Evolutionary conservation across 1,284 basidiomycete genomes (phyloP), one percentile per base, ranked within the genome.

Genomic region (Rhodotorula sp.): DNA sequence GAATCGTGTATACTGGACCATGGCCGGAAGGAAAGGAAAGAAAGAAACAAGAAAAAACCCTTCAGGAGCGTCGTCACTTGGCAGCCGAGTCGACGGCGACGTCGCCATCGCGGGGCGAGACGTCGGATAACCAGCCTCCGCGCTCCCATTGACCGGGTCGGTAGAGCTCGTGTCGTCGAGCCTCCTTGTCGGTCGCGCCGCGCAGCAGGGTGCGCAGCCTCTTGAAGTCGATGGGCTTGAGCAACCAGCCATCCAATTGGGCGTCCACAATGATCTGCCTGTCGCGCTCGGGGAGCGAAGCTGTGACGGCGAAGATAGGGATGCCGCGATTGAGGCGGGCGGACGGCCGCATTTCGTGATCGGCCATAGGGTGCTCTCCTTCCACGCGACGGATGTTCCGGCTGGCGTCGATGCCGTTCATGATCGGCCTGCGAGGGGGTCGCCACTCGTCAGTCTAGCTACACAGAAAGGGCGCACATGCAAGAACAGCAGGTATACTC

Each of bases 101-200:
- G 19, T 50, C 49, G 49, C 18, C 49, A 50, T 54, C 52, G 52
- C 26, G 26, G n/a, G 8, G n/a, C 26, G 54, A 26, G 54, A 28
- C 54, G 26, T 55, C 54, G 12, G 54, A 12, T 14, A 75, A 62
- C 73, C 73, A 75, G n/a, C 73, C 73, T 23, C 73, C 73, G 21
- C 67, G 62, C 60, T 75, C 73, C 73, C 73, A 75, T 5, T 47
- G 56, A 1, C 73, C 73, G 1, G 70, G 70, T 3, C 16, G 60
- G 79, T 91, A 92, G 0, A 88, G 80, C 76, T 90, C 87, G 21
- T 79, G 80, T 45, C 81, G 77, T 31, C 89, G 84, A 78, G 87
- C 85, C 0, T 75, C 76, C 2, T 80, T 78, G 75, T 90, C 87
- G 18, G 83, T 83, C 26, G 91, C 84, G 0, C 89, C 90, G 18